phyloP scores from a whole-genome alignment of 768 basidiomycete species.

The Solioccasus polychromus region DNA sequence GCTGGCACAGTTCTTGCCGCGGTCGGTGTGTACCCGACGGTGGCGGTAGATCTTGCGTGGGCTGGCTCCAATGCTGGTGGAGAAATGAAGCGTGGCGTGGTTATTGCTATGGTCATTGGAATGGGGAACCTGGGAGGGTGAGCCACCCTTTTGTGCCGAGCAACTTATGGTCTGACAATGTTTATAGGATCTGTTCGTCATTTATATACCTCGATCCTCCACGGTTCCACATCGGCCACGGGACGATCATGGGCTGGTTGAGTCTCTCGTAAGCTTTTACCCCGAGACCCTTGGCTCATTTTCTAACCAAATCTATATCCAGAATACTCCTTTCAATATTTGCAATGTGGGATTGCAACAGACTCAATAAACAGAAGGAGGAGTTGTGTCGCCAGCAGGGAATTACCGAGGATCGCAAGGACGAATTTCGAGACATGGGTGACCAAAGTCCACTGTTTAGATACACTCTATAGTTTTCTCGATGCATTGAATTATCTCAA shows the following conservation, averaged over 20 bases:
- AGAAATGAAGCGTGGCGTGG: conserved; percentile 49
- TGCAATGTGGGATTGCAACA: conserved; percentile 47
- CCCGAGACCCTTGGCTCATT: conserved; percentile 10
- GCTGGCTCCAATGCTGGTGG: conserved; percentile 54
- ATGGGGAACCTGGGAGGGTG: conserved; percentile 55
- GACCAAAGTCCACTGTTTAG: conserved; percentile 57
- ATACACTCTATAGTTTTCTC: conserved; percentile 27
- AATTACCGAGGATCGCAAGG: conserved; percentile 38
- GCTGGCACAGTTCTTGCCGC: conserved; percentile 49
- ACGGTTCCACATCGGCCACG: conserved; percentile 37
- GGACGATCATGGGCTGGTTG: conserved; percentile 37
- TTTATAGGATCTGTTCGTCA: conserved; percentile 38
- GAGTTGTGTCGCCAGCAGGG: conserved; percentile 41
- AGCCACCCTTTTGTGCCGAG: conserved; percentile 17
- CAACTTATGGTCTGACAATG: conserved; percentile 4
- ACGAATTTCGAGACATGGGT: conserved; percentile 48
- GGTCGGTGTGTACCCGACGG: conserved; percentile 50
- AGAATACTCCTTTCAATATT: conserved; percentile 41
- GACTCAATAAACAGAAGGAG: conserved; percentile 49
- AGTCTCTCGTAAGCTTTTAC: conserved; percentile 19
- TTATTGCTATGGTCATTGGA: conserved; percentile 52
- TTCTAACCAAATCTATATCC: conserved; percentile 25
- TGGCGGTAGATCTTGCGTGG: conserved; percentile 52
- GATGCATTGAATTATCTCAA: too few species aligned
- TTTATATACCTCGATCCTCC: conserved; percentile 41